Evolutionary conservation across 2,329 filamentous ascomycete species (phyloP), one percentile per base, ranked within the genome.

Genomic region (Colletotrichum spaethianum): DNA sequence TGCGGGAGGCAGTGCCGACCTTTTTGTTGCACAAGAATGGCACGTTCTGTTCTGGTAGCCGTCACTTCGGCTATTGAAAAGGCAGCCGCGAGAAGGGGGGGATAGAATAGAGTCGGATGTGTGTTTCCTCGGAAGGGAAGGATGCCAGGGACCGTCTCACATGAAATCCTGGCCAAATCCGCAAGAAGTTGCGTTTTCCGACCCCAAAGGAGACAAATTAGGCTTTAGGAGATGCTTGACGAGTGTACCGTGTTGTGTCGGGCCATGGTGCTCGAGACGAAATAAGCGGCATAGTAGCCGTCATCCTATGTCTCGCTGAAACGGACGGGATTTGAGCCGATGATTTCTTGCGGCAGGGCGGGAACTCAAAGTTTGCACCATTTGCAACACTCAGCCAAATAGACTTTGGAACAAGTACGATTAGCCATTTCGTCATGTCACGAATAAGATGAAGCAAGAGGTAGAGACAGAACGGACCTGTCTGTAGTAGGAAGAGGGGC

Each of bases 271-370:
- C 57, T 59, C 48, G 50, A 67, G 56, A 67, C 63, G 59, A 20
- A 38, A 60, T 59, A 16, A 26, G 36, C 20, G 57, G 56, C 33
- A 67, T 12, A 31, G 56, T 66, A 59, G 57, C 65, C 69, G 65
- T 64, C 69, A 60, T 72, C 69, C 64, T 44, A 63, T 55, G 59
- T 72, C 36, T 50, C 14, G 44, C 53, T 72, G 69, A 72, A 72
- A 69, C 69, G 36, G 59, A 31, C 44, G 44, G 65, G 38, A 72
- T 69, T 63, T 36, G 65, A 55, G 59, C 65, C 48, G 53, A 61
- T 42, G 66, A 18, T 59, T 53, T 50, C 44, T n/a, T 60, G 67
- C 44, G 38, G 48, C 67, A 55, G 55, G 31, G 55, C 55, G 62
- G 53, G 53, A 61, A 67, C 48, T 67, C 62, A 55, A 66, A 70